Evolutionary conservation across 768 basidiomycete genomes (phyloP), one percentile per base, ranked within the genome.

Genomic region (Chalciporus chontae): DNA sequence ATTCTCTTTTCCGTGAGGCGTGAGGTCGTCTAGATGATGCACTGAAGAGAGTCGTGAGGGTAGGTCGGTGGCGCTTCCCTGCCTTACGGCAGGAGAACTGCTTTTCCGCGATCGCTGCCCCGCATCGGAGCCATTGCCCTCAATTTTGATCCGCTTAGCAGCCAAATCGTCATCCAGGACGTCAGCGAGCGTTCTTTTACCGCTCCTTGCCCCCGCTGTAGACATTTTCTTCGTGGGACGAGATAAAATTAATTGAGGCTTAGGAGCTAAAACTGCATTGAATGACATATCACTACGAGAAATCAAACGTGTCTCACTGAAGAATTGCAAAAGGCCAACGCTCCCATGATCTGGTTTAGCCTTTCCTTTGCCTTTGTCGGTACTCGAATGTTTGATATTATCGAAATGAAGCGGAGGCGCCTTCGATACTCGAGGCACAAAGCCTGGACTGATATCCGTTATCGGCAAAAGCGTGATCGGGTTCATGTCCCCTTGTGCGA

Each of bases 361-460:
- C 62, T 78, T 82, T 23, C 70, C 76, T 60, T 83, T 84, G 29
- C 68, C 72, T 57, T 75, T 81, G 47, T 60, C 59, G 53, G 60
- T 63, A 37, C 53, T 56, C 18, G 59, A 50, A 31, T 55, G 59
- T 19, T 64, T 58, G 52, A 60, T 43, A 48, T 68, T 45, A 50
- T 62, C 56, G 42, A 61, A 61, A 38, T 59, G 60, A 47, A 70
- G 60, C 23, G 72, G 69, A 47, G 68, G 64, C 47, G 73, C 60
- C 62, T 78, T 84, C 52, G 77, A 66, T 4, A 69, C 64, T 68
- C 77, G 68, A 47, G 89, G 87, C 39, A 70, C 61, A 63, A 78
- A 89, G 8, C 62, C 59, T 13, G 87, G 83, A 60, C 89, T 83
- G 68, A 91, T 90, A 62, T 96, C 94, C 24, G 74, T 67, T 75